Conservation (phyloP, 2,329 filamentous ascomycete species). For the Lachnellula hyalina region DNA sequence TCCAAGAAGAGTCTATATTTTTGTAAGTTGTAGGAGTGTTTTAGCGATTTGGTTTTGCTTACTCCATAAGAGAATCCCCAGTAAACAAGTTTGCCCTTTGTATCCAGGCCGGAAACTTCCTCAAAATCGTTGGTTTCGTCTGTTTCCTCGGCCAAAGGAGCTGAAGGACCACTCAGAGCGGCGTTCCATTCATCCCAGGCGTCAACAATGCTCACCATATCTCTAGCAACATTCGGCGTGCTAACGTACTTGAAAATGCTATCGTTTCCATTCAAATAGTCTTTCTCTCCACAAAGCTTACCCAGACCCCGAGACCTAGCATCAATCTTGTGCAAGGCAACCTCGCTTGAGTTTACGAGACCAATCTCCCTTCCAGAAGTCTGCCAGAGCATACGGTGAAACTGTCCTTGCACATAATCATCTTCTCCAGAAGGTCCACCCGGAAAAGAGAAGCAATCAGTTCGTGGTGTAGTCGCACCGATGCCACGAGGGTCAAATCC, state of each 20-base stretch:
- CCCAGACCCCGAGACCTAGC: constrained; percentile 39
- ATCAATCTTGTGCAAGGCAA: constrained; percentile 41
- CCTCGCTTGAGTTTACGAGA: constrained; percentile 42
- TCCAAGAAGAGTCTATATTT: constrained; percentile 31
- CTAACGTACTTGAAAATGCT: constrained; percentile 27
- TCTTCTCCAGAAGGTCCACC: constrained; percentile 28
- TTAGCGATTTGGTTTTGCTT: constrained; percentile 1
- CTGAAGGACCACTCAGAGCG: not conserved
- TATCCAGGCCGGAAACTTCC: constrained; percentile 10
- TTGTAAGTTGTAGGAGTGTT: not conserved
- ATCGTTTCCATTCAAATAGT: constrained; percentile 22
- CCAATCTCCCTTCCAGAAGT: constrained; percentile 27
- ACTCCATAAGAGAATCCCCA: constrained; percentile 47
- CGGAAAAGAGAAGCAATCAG: constrained; percentile 45
- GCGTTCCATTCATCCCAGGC: constrained; percentile 28
- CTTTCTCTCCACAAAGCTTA: constrained; percentile 36
- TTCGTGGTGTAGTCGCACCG: constrained; percentile 43
- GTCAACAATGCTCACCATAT: constrained; percentile 34
- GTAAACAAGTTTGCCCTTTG: constrained; percentile 33
- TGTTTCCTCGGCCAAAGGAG: not conserved
- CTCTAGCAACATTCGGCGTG: constrained; percentile 33
- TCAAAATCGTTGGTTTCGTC: not conserved
- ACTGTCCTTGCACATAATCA: constrained; percentile 37
- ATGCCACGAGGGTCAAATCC: constrained; percentile 47
- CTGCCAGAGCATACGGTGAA: constrained; percentile 18